Evolutionary conservation across 768 basidiomycete species (phyloP).

Genomic region (Phlegmacium glaucopus): DNA sequence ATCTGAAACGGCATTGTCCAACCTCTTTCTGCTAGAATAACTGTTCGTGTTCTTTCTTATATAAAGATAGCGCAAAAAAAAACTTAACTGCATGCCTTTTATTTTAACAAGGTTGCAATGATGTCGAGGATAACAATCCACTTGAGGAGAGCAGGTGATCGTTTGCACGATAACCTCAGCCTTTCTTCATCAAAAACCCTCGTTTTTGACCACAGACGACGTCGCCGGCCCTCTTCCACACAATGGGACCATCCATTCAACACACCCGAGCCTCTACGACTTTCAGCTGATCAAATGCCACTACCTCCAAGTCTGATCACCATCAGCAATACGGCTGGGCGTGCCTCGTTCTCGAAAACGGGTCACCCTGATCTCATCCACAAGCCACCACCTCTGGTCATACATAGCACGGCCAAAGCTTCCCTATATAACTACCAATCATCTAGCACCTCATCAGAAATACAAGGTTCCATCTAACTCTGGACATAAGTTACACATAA

Average conservation of each 20-base stretch:
- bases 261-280: neutral
- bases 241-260: neutral
- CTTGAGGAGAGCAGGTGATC: constrained; percentile 39
- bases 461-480: no score
- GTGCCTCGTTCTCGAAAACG: no score
- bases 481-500: no score
- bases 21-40: constrained; percentile 4
- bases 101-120: constrained; percentile 43
- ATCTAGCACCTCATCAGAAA: no score
- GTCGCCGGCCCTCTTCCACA: neutral
- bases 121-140: constrained; percentile 68
- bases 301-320: no score
- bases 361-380: no score
- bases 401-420: no score
- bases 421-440: no score
- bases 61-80: neutral
- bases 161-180: constrained; percentile 10
- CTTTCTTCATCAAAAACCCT: neutral
- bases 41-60: constrained; percentile 4
- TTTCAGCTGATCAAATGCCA: no score
- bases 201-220: neutral
- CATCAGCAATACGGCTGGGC: no score
- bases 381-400: no score
- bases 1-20: neutral
- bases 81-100: constrained; percentile 4